Base-by-base conservation (phyloP, 2,329 filamentous ascomycete genomes). In the Westerdykella ornata region DNA sequence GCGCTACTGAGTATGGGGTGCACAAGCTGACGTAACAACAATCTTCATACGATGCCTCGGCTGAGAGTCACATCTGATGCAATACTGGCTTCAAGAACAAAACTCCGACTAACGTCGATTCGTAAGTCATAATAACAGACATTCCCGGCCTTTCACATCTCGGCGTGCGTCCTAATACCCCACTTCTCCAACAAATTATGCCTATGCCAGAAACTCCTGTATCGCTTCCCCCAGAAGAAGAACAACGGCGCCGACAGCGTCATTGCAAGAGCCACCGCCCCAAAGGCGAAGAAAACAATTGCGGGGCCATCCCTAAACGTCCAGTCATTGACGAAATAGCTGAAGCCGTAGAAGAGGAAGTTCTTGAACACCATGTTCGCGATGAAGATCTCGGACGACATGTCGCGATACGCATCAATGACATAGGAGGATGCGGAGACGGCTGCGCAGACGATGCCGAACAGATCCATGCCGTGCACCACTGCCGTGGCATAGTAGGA, bases 281-380 rank as follows among this genome's bases (percentile, higher is more conserved):
- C 65, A 43, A 69, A 65, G 1, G 61, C 53, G 41, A 66, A 67
- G 33, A 70, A 69, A 4, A 69, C 65, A 16, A 46, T 41, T 5
- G 57, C 56, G 1, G 66, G 65, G 0, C 68, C 67, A 11, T 49
- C 52, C 5, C 38, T 50, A 8, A 54, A 57, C 4, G 68, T 59
- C 68, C 68, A 71, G 38, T 69, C 58, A 43, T 70, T 71, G 14
- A 69, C 62, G 39, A 70, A 70, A 37, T 68, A 68, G 8, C 60
- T 64, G 41, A 69, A 67, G 1, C 64, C 66, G 36, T 68, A 71
- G 39, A 69, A 66, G n/a, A 70, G 42, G 26, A 71, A 57, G 46
- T 71, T 71, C 58, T 71, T 71, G 46, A 69, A 56, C 17, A 68
- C 52, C 68, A 71, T 71, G 34, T 59, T 63, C 5, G 61, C 60